Base-by-base conservation (phyloP, 2,329 filamentous ascomycete species). In the Cladosporium sphaerospermum region DNA sequence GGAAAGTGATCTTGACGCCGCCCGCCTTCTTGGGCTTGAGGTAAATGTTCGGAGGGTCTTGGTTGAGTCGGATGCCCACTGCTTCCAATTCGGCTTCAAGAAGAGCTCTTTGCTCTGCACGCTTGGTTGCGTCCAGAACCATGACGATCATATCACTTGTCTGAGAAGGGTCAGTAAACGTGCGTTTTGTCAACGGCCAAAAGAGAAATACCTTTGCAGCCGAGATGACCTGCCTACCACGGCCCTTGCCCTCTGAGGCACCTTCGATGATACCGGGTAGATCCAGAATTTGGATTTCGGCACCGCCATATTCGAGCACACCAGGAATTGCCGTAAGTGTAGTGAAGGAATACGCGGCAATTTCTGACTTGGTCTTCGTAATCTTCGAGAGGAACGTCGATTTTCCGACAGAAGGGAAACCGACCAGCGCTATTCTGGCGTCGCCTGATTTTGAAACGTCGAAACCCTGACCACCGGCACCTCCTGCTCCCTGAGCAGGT, bases 381-480 rank as follows among this genome's bases (percentile, higher is more conserved):
- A 99, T 95, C 68, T 97, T 96, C 45, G 91, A 96, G n/a, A 99
- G 71, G 68, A 99, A 97, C 0, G 93, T 99, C 2, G 93, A 99
- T 76, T 99, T 99, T 69, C 93, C 93, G 48, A 99, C 93, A 0
- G 95, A 99, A 0, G 95, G 93, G 64, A 99, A 99, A n/a, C 93
- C 93, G 51, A 99, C 95, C 2, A 99, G 82, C 1, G 95, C 90
- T 73, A 99, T 97, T 65, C 93, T 84, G 11, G 93, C 93, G 76
- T 99, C 93, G 58, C 93, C 93, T 60, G 86, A 92, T 74, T 99
- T 99, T 70, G 87, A 93, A 40, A 99, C 93, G 67, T 80, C 73
- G 67, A 95, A 99, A 9, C 93, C 93, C 2, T 86, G 75, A 19
- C 93, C 92, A 13, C 83, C 87, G 9, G 88, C 86, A 13, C 83